Conservation (phyloP, 495 filamentous ascomycete species). For the Glonium stellatum region DNA sequence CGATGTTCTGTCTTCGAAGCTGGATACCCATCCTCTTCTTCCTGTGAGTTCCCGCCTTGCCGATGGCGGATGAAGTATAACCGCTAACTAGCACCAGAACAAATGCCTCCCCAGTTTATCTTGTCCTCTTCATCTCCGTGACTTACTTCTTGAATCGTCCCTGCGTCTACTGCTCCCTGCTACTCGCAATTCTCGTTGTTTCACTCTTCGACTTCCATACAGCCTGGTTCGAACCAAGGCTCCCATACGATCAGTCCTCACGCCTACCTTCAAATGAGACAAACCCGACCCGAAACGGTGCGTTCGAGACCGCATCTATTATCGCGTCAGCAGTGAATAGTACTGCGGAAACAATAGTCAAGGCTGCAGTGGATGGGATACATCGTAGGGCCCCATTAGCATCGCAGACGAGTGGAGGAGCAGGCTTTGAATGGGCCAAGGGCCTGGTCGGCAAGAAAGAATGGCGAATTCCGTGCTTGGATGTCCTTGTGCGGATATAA, state of each 20-base stretch:
- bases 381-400: constrained; percentile 12
- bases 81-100: constrained; percentile 24
- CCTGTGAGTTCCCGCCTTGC: constrained; percentile 26
- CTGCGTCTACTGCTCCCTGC: constrained; percentile 41
- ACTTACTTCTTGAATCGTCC: constrained; percentile 39
- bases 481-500: constrained; percentile 35
- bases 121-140: constrained; percentile 39
- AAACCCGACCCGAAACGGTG: constrained; percentile 11
- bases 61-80: neutral
- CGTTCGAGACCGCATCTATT: constrained; percentile 28
- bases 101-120: constrained; percentile 37
- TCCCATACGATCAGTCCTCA: constrained; percentile 9
- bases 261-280: constrained; percentile 5
- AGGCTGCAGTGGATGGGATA: constrained; percentile 29
- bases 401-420: constrained; percentile 4
- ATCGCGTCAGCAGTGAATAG: constrained; percentile 31
- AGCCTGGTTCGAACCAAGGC: constrained; percentile 37
- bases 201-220: constrained; percentile 40
- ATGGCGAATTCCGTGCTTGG: constrained; percentile 37
- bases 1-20: constrained; percentile 37
- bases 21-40: constrained; percentile 39
- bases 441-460: constrained; percentile 33
- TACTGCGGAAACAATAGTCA: constrained; percentile 28
- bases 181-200: constrained; percentile 38
- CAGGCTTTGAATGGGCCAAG: constrained; percentile 26